Base-by-base conservation (phyloP, 2,329 filamentous ascomycete species). In the Biscogniauxia marginata region DNA sequence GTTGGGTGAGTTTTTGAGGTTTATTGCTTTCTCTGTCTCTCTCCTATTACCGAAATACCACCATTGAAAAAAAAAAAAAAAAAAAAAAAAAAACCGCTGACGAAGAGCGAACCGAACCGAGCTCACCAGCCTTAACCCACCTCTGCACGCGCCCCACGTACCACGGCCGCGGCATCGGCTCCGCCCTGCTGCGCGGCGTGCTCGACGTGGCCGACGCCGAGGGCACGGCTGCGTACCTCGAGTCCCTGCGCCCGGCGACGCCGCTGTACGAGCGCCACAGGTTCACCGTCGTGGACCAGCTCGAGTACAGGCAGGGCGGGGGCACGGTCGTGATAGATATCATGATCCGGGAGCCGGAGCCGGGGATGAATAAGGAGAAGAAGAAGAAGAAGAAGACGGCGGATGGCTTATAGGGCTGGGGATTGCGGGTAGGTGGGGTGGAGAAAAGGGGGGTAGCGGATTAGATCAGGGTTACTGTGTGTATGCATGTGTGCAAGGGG, bases 91-190 rank as follows among this genome's bases (percentile, higher is more conserved):
- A n/a, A n/a, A n/a, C n/a, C n/a, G n/a, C n/a, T n/a, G n/a, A n/a
- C n/a, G n/a, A n/a, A n/a, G n/a, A n/a, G n/a, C n/a, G n/a, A n/a
- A n/a, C n/a, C n/a, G n/a, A n/a, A n/a, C n/a, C n/a, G n/a, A n/a
- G n/a, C n/a, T n/a, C n/a, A n/a, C n/a, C n/a, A 67, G 67, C 54
- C 2, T 64, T 69, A 44, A 61, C 61, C 46, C 61, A 66, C 49
- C 45, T 69, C 51, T 67, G 61, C 55, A 62, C 64, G 2, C 60
- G 62, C 16, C 63, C 61, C 2, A 59, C 54, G 18, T 64, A 67
- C 55, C 65, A 65, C 34, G 61, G 67, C 39, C 63, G 60, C 19
- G 67, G 67, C 21, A 53, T 70, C 55, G 67, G 53, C 49, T 39
- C 64, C 18, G 62, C 64, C 8, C 51, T 68, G 1, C 52, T 69